Conservation (phyloP, 73 alveolate genomes). For the Symbiodinium pilosum region DNA sequence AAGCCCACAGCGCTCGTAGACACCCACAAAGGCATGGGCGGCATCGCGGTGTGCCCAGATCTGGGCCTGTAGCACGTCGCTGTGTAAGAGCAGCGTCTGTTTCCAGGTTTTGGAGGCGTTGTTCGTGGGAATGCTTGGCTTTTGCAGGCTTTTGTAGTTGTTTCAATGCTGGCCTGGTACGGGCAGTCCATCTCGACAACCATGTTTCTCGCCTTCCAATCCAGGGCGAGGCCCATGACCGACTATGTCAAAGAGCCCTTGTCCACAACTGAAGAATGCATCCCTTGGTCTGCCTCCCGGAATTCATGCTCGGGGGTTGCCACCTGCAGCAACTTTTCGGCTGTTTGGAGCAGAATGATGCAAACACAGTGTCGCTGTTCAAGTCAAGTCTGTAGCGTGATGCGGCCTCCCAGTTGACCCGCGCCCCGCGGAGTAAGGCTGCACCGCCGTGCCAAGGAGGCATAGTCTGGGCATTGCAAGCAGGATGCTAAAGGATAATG, state of each 20-base stretch:
- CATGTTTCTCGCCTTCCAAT: constrained; percentile 46
- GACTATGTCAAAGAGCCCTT: too few species aligned
- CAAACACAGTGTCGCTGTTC: too few species aligned
- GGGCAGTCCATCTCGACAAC: constrained; percentile 92
- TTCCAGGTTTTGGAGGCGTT: neutral
- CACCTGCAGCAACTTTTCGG: constrained; percentile 51
- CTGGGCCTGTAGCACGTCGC: constrained; percentile 63
- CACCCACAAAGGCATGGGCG: constrained; percentile 59
- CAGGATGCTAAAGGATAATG: too few species aligned
- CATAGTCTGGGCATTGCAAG: constrained; percentile 52
- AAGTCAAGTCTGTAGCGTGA: too few species aligned
- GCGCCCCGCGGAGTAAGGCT: constrained; percentile 78
- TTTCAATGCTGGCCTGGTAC: too few species aligned
- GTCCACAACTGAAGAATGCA: too few species aligned
- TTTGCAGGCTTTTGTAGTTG: too few species aligned
- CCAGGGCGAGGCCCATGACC: neutral
- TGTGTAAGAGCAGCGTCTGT: too few species aligned
- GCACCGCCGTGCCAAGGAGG: constrained; percentile 94
- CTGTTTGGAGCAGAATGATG: too few species aligned
- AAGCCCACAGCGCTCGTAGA: constrained; percentile 78
- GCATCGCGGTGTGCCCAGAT: constrained; percentile 86
- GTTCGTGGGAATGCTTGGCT: too few species aligned
- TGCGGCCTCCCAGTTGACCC: constrained; percentile 89
- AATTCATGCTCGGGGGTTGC: constrained; percentile 50
- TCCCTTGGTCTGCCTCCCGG: constrained; percentile 43